phyloP scores from a whole-genome alignment of 805 yeast species.

The Wickerhamomyces pijperi region DNA sequence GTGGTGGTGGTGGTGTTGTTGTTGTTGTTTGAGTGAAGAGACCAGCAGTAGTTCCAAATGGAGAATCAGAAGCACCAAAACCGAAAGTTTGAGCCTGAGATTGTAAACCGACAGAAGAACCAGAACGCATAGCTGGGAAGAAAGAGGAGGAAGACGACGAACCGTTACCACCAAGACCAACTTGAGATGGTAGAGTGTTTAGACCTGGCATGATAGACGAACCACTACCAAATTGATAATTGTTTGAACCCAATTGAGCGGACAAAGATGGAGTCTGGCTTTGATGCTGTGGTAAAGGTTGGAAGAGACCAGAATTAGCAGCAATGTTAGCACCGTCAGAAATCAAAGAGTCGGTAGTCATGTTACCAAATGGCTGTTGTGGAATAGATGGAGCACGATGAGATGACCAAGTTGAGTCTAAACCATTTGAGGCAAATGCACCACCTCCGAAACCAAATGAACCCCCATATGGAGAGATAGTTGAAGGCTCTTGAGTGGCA shows the following conservation, averaged over 20 bases:
- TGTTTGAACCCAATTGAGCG: neutral
- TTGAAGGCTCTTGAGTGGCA: no score
- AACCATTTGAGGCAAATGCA: neutral
- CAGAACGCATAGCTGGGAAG: neutral
- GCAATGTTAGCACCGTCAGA: neutral
- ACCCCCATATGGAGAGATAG: no score
- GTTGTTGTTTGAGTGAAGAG: neutral
- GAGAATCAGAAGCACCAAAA: neutral
- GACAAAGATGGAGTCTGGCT: neutral
- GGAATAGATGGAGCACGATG: neutral
- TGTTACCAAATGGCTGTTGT: neutral
- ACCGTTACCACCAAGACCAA: no score
- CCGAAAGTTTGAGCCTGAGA: neutral
- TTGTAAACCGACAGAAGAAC: neutral
- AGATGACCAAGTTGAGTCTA: neutral
- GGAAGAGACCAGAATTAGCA: neutral
- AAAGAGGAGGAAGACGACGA: neutral
- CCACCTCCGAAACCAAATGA: neutral
- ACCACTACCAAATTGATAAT: neutral
- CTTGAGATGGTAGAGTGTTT: neutral
- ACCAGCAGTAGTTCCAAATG: neutral
- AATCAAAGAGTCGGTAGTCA: neutral
- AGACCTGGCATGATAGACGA: neutral
- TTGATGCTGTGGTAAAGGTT: neutral
- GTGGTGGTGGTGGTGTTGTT: no score